Conservation (phyloP, 495 filamentous ascomycete species). For the Podospora pseudoanserina region DNA sequence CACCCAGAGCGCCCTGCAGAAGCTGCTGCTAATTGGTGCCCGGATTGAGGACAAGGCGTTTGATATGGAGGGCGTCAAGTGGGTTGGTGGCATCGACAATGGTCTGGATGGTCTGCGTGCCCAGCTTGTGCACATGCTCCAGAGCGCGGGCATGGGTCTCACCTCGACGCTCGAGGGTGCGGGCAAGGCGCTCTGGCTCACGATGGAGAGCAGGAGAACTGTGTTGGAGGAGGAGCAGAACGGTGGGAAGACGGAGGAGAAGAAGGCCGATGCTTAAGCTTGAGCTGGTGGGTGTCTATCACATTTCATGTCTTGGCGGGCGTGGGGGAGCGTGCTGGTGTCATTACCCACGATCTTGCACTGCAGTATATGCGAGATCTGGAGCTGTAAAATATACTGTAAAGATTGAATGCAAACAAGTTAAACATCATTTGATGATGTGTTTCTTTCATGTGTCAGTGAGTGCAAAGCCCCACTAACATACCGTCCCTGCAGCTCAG, state of each 20-base stretch:
- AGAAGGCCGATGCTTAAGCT: slow-evolving; percentile 24
- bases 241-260: slow-evolving; percentile 32
- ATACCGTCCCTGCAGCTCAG: slow-evolving; percentile 11
- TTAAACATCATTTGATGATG: background rate
- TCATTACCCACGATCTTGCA: background rate
- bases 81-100: slow-evolving; percentile 79
- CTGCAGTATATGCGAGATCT: slow-evolving; percentile 14
- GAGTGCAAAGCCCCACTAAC: slow-evolving; percentile 9
- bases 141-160: slow-evolving; percentile 68
- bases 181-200: slow-evolving; percentile 75
- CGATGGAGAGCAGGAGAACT: slow-evolving; percentile 71
- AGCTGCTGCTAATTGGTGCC: slow-evolving; percentile 80
- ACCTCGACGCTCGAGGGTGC: slow-evolving; percentile 71
- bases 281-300: background rate
- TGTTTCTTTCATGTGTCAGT: background rate
- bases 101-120: slow-evolving; percentile 78
- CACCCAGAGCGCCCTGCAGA: slow-evolving; percentile 76
- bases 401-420: slow-evolving; percentile 10
- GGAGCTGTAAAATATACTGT: slow-evolving; percentile 24
- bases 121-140: slow-evolving; percentile 74
- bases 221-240: slow-evolving; percentile 74
- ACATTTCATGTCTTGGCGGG: slow-evolving; percentile 9
- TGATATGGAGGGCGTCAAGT: slow-evolving; percentile 72
- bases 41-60: slow-evolving; percentile 78
- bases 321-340: background rate